Evolutionary conservation across 179 eudicot species (phyloP), one percentile per base, ranked within the genome.

Genomic region (Spergularia azorica): DNA sequence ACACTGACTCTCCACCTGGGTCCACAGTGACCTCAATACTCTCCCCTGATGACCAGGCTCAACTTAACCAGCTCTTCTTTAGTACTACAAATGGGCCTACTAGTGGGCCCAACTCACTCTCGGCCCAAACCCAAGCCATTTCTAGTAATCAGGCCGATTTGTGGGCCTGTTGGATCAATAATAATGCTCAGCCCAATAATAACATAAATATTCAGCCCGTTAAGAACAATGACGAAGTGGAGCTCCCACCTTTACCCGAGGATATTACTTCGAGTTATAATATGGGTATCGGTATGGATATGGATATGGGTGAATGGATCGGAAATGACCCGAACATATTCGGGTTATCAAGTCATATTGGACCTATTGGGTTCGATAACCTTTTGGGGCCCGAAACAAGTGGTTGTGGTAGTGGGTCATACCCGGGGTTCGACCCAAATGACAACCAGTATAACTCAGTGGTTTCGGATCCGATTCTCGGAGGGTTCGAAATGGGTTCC

Each of bases 1-100:
- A 89, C 76, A 78, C 88, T 0, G 92, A 89, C 79, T 87, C 85
- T 39, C 92, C 88, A 0, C 78, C 87, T 0, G 89, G 86, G n/a
- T 86, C 89, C 67, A 86, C 92, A 0, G 83, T 87, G 79, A 87
- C 92, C 16, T 86, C 90, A 61, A 83, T 86, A 32, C 60, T 81
- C 2, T 89, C 90, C 48, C 90, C 92, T 0, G 90, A 88, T 55
- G 86, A 88, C 50, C 80, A 75, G 18, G 43, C 59, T 48, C 73
- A 63, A 38, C 70, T 68, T 16, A 81, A 70, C 79, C 82, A 83
- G 43, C 63, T 83, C 54, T 70, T 81, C 13, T 71, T 73, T 46
- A 18, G 60, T 51, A 38, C 59, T 64, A 38, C 39, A 57, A 80
- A 66, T 55, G 80, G 78, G 72, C 71, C 78, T 17, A 48, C 73